A percentile compares a stretch with the other conserved stretches of the same genome.
Evolutionary conservation across 805 yeast genomes (phyloP).

Genomic region (Schwanniomyces polymorphus): DNA sequence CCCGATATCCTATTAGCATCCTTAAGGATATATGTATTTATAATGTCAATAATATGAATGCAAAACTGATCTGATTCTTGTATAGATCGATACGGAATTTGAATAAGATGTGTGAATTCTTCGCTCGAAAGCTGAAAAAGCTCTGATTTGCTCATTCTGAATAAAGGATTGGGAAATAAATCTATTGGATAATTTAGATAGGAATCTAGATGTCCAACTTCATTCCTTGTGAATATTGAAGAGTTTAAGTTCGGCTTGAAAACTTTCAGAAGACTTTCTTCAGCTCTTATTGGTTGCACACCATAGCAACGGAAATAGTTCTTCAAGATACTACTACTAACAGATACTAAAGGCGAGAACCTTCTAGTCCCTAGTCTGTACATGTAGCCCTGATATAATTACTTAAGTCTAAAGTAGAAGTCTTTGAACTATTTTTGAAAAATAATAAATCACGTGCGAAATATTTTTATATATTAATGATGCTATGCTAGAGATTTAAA

Average conservation of each 20-base stretch:
- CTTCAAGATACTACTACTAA: not conserved
- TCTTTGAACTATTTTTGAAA: not conserved
- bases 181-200: slow-evolving; percentile 14
- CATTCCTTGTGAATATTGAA: slow-evolving; percentile 13
- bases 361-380: not conserved
- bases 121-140: slow-evolving; percentile 17
- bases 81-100: slow-evolving; percentile 19
- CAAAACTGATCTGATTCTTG: slow-evolving; percentile 30
- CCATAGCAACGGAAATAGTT: not conserved
- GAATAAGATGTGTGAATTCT: slow-evolving; percentile 26
- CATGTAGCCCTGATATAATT: not conserved
- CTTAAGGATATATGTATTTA: slow-evolving; percentile 26
- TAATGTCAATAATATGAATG: slow-evolving; percentile 25
- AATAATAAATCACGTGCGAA: not conserved
- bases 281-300: not conserved
- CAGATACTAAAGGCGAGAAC: not conserved
- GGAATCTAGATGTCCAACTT: not conserved
- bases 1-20: slow-evolving; percentile 23
- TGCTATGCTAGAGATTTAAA: not conserved
- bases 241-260: slow-evolving; percentile 9
- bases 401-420: not conserved
- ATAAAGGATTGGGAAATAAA: slow-evolving; percentile 35
- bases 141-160: slow-evolving; percentile 23
- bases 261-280: not conserved
- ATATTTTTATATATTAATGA: not conserved